Percentiles rank a stretch among this genome's conserved stretches.
phyloP scores from a whole-genome alignment of 1,284 basidiomycete species.

The Thelephora terrestris region DNA sequence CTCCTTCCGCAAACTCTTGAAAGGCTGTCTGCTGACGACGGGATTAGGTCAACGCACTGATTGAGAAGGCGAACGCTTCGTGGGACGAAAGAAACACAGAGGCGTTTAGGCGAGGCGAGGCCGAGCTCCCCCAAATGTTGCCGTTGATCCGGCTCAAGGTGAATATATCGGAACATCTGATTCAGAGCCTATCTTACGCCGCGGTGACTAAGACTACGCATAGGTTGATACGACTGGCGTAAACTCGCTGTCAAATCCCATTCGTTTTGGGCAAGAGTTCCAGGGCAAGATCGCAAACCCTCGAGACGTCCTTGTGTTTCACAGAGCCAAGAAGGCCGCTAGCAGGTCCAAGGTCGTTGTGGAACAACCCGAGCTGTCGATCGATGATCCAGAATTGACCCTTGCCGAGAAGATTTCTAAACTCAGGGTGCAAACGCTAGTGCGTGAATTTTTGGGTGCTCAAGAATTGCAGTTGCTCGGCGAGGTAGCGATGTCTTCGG shows the following conservation, averaged over 20 bases:
- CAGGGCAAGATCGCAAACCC: constrained; percentile 89
- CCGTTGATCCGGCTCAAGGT: constrained; percentile 84
- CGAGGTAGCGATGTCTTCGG: constrained; percentile 81
- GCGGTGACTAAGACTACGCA: neutral
- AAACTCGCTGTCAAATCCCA: constrained; percentile 87
- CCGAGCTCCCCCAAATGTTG: constrained; percentile 61
- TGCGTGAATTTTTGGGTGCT: constrained; percentile 80
- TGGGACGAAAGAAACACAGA: constrained; percentile 75
- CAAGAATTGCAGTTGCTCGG: constrained; percentile 85
- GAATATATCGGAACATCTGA: constrained; percentile 4
- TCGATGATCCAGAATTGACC: constrained; percentile 60
- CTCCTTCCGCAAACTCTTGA: neutral
- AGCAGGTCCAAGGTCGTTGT: constrained; percentile 44
- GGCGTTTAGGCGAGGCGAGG: constrained; percentile 59
- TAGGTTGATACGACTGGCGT: constrained; percentile 88
- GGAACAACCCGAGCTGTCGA: constrained; percentile 65
- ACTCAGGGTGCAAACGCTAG: constrained; percentile 69
- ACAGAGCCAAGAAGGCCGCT: constrained; percentile 65
- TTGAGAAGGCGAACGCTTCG: constrained; percentile 61
- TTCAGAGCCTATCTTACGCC: neutral
- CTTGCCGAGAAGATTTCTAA: constrained; percentile 58
- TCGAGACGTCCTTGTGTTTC: constrained; percentile 85
- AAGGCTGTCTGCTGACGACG: neutral
- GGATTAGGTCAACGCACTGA: constrained; percentile 66
- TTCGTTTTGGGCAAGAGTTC: constrained; percentile 96